Base-by-base conservation (phyloP, 208 protist genomes). In the Trypanosoma scelopori region DNA sequence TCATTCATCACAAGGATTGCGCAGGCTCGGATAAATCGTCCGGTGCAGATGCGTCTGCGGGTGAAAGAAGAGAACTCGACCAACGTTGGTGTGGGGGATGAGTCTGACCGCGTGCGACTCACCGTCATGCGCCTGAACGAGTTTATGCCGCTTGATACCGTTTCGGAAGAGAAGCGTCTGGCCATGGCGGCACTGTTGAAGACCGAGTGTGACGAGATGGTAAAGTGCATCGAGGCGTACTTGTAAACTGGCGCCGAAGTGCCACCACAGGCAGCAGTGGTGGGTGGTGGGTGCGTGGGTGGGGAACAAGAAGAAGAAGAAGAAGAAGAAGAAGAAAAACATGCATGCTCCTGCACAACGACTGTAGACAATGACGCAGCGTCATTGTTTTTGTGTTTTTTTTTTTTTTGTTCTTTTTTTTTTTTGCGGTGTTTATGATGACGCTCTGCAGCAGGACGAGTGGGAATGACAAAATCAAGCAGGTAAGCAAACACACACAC, bases 21-120 rank as follows among this genome's bases (percentile, higher is more conserved):
- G 3, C 83, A 92, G 71, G 57, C 74, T 22, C 88, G 91, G 49
- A 90, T 96, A 79, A 93, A 96, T 65, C 83, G 86, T 22, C 91
- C 88, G 0, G 78, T 94, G 32, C 68, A 93, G 63, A 92, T 94
- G 81, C 88, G 88, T 13, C 72, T 94, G 67, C 88, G 91, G 1
- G 88, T 94, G 58, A 94, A 94, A 81, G 85, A 96, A 73, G 91
- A 96, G 69, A 71, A 50, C 20, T 74, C 57, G 57, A 12, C 64
- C 11, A 85, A 82, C 56, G 67, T 78, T 46, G 63, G 65, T 1
- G 84, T 81, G 32, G 66, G 59, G 15, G 85, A 87, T 67, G 87
- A 79, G 27, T 58, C 69, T n/a, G 91, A 94, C 13, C 85, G 88
- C 9, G 71, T 93, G 63, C 88, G 91, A n/a, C 64, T 95, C 56